Base-by-base conservation (phyloP, 2,329 filamentous ascomycete genomes). In the Cladophialophora yegresii region DNA sequence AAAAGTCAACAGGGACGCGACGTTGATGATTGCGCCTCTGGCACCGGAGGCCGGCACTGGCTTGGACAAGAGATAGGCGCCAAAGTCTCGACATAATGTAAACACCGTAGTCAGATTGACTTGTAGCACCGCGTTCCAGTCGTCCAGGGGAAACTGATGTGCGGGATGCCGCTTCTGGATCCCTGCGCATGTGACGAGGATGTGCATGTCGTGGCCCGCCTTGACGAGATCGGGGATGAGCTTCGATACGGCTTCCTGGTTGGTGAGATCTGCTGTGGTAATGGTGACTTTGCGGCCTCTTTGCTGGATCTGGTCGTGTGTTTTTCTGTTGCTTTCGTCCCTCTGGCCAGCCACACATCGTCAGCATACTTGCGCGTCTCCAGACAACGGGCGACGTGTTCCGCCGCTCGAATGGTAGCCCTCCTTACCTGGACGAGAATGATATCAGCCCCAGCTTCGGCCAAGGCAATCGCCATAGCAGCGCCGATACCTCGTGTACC, bases 31-130 rank as follows among this genome's bases (percentile, higher is more conserved):
- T 51, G 62, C 69, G 13, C 71, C 70, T 32, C 69, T 40, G 5
- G 65, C 62, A 7, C 64, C 33, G 8, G 57, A 40, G 3, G 67
- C 26, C 2, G 77, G 73, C 0, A 78, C 72, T 3, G 74, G 70
- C 40, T 87, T 84, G 1, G 77, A 74, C 30, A 95, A 86, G 86
- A 95, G 92, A 79, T 93, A 89, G 13, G 87, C 87, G 68, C 90
- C 91, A 16, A 91, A 83, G 75, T 93, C 90, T 65, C 91, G 87
- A 77, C 86, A 85, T 61, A 96, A 82, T 0, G 86, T 86, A 79
- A 96, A 96, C 60, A 95, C 90, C 50, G 89, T 84, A 73, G 85
- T 89, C 53, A 96, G 85, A 78, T 97, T 97, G 56, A 96, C 89
- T 80, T 96, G 90, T 49, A 96, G 80, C 32, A 96, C 89, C 72